Base-by-base conservation (phyloP, 2,329 filamentous ascomycete species). In the Alternaria conjuncta region DNA sequence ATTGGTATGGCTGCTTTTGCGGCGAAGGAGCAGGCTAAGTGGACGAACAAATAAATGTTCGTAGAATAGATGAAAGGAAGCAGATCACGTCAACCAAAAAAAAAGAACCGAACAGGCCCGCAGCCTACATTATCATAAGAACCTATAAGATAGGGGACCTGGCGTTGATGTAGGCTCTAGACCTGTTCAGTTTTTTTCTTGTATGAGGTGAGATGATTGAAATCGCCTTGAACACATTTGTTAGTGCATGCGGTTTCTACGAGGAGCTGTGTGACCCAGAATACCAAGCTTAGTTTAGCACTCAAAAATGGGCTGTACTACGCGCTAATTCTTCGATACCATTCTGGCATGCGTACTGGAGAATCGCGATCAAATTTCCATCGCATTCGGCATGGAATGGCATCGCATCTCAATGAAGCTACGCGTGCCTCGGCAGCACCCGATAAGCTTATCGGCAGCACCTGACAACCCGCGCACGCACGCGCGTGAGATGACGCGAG, bases 1-100 rank as follows among this genome's bases (percentile, higher is more conserved):
- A 92, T 97, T 80, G 94, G 87, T 12, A 90, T 98, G 96, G 90
- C 90, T 79, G 96, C 96, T 12, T 99, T 99, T 86, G 92, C 92
- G 2, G 92, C 94, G 82, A 98, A 98, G 89, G 89, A 92, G 84
- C 96, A 96, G 87, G 84, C 96, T 0, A 89, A 96, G 80, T 99
- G 96, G 95, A 89, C 87, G 65, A 86, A 97, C 80, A 89, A 93
- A 78, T 96, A 87, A 56, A 47, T 25, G 13, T 12, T 21, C 1
- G 18, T 32, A 21, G 49, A 13, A 13, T 6, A n/a, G 12, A 3
- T 23, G 5, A 23, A 12, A 32, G 11, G 0, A n/a, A 8, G 12
- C 18, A 3, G 10, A 28, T 49, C 56, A 44, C 25, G 25, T 26
- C 25, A 26, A 26, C 25, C 9, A 26, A 26, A 26, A 26, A 26